A percentile compares a stretch with the other conserved stretches of the same genome.
Conservation (phyloP, 2,329 filamentous ascomycete species). For the Aspergillus sp. region DNA sequence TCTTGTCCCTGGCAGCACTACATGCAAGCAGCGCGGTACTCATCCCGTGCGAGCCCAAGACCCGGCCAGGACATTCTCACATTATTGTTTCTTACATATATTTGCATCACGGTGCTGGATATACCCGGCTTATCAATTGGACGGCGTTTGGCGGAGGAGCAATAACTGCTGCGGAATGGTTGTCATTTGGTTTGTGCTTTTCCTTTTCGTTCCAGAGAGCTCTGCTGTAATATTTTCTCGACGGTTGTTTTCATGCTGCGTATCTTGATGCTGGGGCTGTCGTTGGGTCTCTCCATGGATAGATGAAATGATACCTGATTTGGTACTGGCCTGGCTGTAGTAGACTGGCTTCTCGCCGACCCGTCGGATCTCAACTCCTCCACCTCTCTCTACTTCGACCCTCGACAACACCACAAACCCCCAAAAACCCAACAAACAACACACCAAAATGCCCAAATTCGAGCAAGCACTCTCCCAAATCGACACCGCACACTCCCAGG, state of each 20-base stretch:
- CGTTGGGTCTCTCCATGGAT: no score
- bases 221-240: neutral
- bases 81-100: conserved; percentile 25
- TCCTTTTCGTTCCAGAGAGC: neutral
- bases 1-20: conserved; percentile 1
- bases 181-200: conserved; percentile 4
- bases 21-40: conserved; percentile 1
- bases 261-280: no score
- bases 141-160: conserved; percentile 26
- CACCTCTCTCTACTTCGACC: neutral
- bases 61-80: no score
- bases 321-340: no score
- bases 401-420: neutral
- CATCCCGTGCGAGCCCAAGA: no score
- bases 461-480: conserved; percentile 54
- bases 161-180: conserved; percentile 11
- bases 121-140: conserved; percentile 38
- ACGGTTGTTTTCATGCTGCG: neutral
- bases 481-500: conserved; percentile 61
- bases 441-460: conserved; percentile 22
- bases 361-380: neutral
- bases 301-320: no score
- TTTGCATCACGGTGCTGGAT: conserved; percentile 42
- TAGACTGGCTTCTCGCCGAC: no score
- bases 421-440: neutral